Base-by-base conservation (phyloP, 768 basidiomycete genomes). In the Termitomyces sp. region DNA sequence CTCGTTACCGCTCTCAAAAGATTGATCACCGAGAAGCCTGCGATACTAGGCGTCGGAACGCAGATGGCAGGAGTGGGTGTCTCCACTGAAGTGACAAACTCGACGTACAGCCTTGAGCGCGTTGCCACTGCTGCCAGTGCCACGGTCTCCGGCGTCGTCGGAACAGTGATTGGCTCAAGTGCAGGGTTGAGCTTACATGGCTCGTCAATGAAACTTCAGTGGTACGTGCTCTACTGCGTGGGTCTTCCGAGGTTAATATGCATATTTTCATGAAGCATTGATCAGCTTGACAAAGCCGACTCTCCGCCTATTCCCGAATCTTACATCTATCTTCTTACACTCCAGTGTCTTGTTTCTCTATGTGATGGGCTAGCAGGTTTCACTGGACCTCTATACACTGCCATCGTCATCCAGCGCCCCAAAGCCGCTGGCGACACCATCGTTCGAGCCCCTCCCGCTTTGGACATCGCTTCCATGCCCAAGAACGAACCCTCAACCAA, bases 241-340 rank as follows among this genome's bases (percentile, higher is more conserved):
- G 6, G n/a, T 38, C 43, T 58, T 55, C 38, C 40, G 55, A 44
- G 51, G 51, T 49, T 31, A 5, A 42, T 32, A 4, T 37, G 32
- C n/a, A 11, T 23, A 12, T 21, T 34, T 25, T 51, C 17, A 25
- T 38, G 5, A 64, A 97, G 95, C 68, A 98, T 99, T 63, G 96
- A 99, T 68, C 97, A 98, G 70, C 83, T 98, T 12, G 96, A 99
- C 75, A 99, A 99, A 70, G 90, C 93, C 0, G 97, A 99, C 63
- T 85, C 95, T 0, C 97, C 97, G 0, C 79, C 85, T 0, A 95
- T 98, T 53, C 96, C 97, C 0, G 97, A 99, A 57, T 81, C 90
- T 4, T 98, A 99, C 68, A 82, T 96, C 60, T 96, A 95, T 67
- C 87, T 99, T 8, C 82, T 99, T 1, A 92, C 86, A 0, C 82